Evolutionary conservation across 1,139 yeast genomes (phyloP), one percentile per base, ranked within the genome.

Genomic region (Waltiozyma sp.): DNA sequence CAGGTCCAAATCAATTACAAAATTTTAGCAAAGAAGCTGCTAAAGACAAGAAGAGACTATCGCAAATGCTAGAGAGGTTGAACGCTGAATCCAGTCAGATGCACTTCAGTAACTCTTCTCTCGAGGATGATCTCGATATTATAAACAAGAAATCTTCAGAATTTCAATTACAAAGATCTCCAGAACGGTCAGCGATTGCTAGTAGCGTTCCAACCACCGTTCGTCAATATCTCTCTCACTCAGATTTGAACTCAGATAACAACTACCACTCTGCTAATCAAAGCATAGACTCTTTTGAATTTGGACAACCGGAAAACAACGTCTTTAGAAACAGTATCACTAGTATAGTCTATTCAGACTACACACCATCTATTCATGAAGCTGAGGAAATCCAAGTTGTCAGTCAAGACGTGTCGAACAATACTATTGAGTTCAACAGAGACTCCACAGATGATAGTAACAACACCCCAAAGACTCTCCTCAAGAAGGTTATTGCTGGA

Each of bases 331-430:
- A 35, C 16, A 18, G 14, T 9, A 35, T 19, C 23, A 11, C 37
- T 5, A 35, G n/a, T 14, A 18, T 23, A 6, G 35, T 65, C 48
- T 49, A 67, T 38, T 70, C 75, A 0, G 66, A 65, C 28, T 71
- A 71, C 51, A 64, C 73, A 0, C 73, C 73, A 10, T 59, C 68
- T 18, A 63, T 70, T 11, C 73, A 70, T 24, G 67, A 69, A 44
- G 73, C 67, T 8, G 66, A 68, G 31, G 64, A 68, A 9, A 64
- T 69, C 2, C 63, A 65, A 26, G 68, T 63, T 41, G 62, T 69
- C 3, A 68, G 65, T 15, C 14, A 26, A 18, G 15, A 38, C 36
- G 14, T 28, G 14, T 18, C 40, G 1, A 10, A 38, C 9, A 36
- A 38, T 18, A 18, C 14, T 7, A 13, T 24, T 15, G 39, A 16